phyloP scores from a whole-genome alignment of 2,329 filamentous ascomycete species.

The Fusarium sp. region DNA sequence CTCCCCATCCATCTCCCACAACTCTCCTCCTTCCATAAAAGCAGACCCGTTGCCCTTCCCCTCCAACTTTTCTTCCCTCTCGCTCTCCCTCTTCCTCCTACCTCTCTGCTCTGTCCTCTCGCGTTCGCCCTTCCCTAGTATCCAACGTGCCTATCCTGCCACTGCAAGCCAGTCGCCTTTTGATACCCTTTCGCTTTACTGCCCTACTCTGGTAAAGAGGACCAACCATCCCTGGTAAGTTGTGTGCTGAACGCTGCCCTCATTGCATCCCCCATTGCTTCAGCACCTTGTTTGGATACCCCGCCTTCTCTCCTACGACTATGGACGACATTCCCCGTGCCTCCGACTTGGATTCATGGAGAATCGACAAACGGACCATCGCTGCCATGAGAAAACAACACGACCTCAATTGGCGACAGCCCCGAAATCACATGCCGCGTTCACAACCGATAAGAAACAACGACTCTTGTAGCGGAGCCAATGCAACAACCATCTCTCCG shows the following conservation, averaged over 20 bases:
- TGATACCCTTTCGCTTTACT: constrained; percentile 40
- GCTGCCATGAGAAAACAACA: constrained; percentile 7
- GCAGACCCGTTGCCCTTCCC: constrained; percentile 39
- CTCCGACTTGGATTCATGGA: background rate
- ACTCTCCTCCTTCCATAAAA: constrained; percentile 43
- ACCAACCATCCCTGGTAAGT: constrained; percentile 45
- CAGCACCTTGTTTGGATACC: background rate
- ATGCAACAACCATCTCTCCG: constrained; percentile 25
- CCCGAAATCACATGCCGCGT: constrained; percentile 27
- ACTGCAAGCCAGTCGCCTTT: constrained; percentile 46
- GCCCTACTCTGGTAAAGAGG: constrained; percentile 37
- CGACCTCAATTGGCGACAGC: constrained; percentile 9
- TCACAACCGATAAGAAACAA: constrained; percentile 10
- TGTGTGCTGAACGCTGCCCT: constrained; percentile 11
- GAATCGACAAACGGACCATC: constrained; percentile 19
- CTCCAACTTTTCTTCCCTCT: constrained; percentile 30
- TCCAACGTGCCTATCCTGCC: constrained; percentile 33
- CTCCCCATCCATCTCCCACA: constrained; percentile 9
- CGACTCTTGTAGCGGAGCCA: constrained; percentile 12
- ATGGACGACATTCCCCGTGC: background rate
- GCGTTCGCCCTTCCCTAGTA: constrained; percentile 41
- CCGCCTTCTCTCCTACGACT: constrained; percentile 3
- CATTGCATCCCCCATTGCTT: constrained; percentile 5
- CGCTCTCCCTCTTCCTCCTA: constrained; percentile 29
- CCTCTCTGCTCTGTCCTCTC: constrained; percentile 40